Evolutionary conservation across 768 basidiomycete genomes (phyloP).

Genomic region (Panus rudis): DNA sequence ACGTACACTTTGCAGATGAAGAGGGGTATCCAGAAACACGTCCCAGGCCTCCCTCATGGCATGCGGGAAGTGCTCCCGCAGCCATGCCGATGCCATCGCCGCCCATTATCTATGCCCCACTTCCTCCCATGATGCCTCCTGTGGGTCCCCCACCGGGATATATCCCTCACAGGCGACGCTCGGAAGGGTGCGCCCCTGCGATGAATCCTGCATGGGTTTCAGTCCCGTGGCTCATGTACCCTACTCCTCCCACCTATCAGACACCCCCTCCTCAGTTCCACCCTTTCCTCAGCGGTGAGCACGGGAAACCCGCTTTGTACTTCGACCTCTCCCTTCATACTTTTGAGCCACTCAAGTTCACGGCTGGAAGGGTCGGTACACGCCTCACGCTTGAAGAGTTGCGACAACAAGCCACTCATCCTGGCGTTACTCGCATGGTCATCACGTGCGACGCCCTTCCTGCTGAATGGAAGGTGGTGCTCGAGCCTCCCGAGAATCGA

Average conservation of each 20-base stretch:
- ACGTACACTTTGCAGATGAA: slow-evolving; percentile 9
- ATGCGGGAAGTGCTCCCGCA: slow-evolving; percentile 15
- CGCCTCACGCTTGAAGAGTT: slow-evolving; percentile 40
- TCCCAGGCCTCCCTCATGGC: slow-evolving; percentile 21
- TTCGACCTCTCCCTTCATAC: slow-evolving; percentile 49
- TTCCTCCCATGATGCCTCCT: slow-evolving; percentile 13
- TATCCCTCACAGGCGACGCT: slow-evolving; percentile 15
- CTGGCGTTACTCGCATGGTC: slow-evolving; percentile 44
- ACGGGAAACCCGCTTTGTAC: slow-evolving; percentile 34
- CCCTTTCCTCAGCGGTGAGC: slow-evolving; percentile 50
- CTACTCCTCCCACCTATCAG: slow-evolving; percentile 1
- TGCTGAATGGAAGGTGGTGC: slow-evolving; percentile 49
- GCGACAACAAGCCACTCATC: slow-evolving; percentile 47
- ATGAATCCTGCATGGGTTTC: slow-evolving; percentile 14
- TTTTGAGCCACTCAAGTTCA: slow-evolving; percentile 37
- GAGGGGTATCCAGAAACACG: slow-evolving; percentile 4
- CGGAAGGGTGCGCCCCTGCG: slow-evolving; percentile 15
- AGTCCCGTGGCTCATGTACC: slow-evolving; percentile 15
- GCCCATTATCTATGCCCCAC: slow-evolving; percentile 16
- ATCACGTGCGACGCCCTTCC: slow-evolving; percentile 51
- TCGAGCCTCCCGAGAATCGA: slow-evolving; percentile 26
- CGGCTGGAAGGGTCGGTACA: slow-evolving; percentile 28
- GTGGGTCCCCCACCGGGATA: slow-evolving; percentile 7
- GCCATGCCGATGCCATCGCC: slow-evolving; percentile 20
- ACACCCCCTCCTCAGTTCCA: slow-evolving; percentile 28